These are phyloP conservation scores for Suillus americanus DNA, from an alignment of 768 basidiomycete genomes.

Conservation along the genomic window DNA sequence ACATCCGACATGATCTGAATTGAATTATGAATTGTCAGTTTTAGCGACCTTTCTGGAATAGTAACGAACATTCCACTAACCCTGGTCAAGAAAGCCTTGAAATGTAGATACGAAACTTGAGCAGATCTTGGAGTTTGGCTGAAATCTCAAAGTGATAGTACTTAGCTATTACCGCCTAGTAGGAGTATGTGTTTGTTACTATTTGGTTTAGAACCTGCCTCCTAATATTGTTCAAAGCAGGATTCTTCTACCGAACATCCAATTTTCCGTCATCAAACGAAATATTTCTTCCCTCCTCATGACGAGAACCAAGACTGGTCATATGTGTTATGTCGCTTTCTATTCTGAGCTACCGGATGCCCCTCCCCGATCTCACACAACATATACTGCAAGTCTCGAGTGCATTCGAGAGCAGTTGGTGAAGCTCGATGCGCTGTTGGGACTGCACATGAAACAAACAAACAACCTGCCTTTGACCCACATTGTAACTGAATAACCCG, in stretches of 20 bases:
- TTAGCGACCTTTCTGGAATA: not conserved
- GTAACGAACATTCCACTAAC: not conserved
- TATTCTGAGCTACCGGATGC: constrained; percentile 20
- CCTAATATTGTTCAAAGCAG: constrained; percentile 3
- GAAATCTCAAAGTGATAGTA: not conserved
- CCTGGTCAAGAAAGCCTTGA: not conserved
- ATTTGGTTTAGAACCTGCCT: not conserved
- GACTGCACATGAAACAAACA: not conserved
- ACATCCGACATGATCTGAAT: not conserved
- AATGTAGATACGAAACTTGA: not conserved
- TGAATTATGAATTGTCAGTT: not conserved
- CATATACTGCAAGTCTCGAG: constrained; percentile 18
- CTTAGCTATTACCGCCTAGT: no score
- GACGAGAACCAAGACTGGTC: constrained; percentile 22
- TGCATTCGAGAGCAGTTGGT: constrained; percentile 10
- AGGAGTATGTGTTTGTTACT: not conserved
- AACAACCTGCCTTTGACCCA: not conserved
- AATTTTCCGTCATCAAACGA: constrained; percentile 5
- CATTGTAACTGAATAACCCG: not conserved
- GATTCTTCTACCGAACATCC: not conserved
- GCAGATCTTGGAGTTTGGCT: not conserved
- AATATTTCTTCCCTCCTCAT: not conserved
- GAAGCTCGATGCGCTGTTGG: constrained; percentile 1
- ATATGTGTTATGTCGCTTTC: constrained; percentile 23
- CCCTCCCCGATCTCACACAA: constrained; percentile 21